Base-by-base conservation (phyloP, 1,284 basidiomycete species). In the Afroboletus lepidellus region DNA sequence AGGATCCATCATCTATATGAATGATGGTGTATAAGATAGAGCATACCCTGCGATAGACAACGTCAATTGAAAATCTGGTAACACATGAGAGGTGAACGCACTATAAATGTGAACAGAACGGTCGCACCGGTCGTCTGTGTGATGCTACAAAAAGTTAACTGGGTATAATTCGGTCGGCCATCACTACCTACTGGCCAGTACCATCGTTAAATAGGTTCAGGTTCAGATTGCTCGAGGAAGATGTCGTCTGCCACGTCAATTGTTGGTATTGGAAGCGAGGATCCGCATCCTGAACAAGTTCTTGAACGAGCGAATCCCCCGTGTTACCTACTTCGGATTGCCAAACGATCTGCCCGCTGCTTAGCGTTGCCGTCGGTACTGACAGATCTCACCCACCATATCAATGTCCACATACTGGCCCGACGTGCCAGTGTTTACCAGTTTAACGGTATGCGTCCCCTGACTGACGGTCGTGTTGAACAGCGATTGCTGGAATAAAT, bases 111-210 rank as follows among this genome's bases (percentile, higher is more conserved):
- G 18, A 68, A 65, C 4, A 58, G 56, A 12, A 63, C 61, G 9
- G 32, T 62, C 4, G 68, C 71, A 21, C 48, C 47, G 9, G 41
- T 41, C 8, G 45, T 38, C 21, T 53, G 50, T 8, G 69, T 71
- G 34, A 60, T 48, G 11, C 69, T 72, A 30, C 1, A 20, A 34
- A 20, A 38, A 16, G 41, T 62, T 29, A 56, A 41, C 16, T 8
- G 9, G 15, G 37, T 34, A 21, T 25, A 47, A 33, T 8, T n/a
- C 7, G 34, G 25, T 25, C n/a, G 8, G 25, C 1, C 21, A 21
- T 23, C 30, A 36, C 38, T 21, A 62, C 70, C 53, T 49, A 73
- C 71, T 68, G 67, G 41, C 65, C 69, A 32, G 61, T 65, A 12
- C 59, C 59, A 21, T 63, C 58, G 33, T 44, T 59, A 41, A 67